Conservation (phyloP, 164 flowering plant genomes). For the Stephania japonica region DNA sequence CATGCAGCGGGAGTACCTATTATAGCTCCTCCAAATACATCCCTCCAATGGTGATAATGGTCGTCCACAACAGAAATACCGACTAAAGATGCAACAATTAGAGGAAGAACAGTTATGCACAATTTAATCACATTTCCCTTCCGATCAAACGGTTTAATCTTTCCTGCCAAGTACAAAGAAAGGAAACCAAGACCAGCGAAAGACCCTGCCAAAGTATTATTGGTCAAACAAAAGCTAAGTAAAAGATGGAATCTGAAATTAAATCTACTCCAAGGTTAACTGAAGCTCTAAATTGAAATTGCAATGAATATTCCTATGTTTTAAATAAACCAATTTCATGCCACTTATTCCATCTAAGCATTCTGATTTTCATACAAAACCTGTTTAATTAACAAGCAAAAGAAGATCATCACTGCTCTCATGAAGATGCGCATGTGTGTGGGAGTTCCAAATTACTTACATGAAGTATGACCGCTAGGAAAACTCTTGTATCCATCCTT, state of each 20-base stretch:
- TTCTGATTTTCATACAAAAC: no score
- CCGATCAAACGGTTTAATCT: conserved; percentile 14
- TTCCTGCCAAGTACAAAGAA: conserved; percentile 17
- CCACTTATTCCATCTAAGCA: no score
- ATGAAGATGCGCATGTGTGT: no score
- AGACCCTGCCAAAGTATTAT: conserved; percentile 12
- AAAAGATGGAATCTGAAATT: not conserved
- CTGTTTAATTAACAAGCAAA: no score
- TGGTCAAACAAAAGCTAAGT: not conserved
- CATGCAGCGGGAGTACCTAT: conserved; percentile 5
- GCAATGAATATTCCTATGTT: no score
- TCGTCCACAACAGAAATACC: conserved; percentile 17
- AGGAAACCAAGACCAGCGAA: conserved; percentile 20
- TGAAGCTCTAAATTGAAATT: not conserved
- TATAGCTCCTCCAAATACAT: conserved; percentile 20
- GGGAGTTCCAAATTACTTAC: conserved; percentile 1
- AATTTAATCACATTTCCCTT: conserved; percentile 13
- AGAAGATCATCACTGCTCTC: no score
- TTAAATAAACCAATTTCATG: no score
- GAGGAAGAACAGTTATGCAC: conserved; percentile 16
- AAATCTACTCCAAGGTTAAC: not conserved
- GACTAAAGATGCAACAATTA: conserved; percentile 15
- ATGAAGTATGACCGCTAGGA: conserved; percentile 20
- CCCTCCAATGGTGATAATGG: conserved; percentile 17
- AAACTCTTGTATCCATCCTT: conserved; percentile 17